Percentiles rank a stretch among this genome's conserved stretches.
These are phyloP conservation scores for Zelopaecilomyces penicillatus DNA, from an alignment of 2,329 filamentous ascomycete genomes.

Conservation along the genomic window DNA sequence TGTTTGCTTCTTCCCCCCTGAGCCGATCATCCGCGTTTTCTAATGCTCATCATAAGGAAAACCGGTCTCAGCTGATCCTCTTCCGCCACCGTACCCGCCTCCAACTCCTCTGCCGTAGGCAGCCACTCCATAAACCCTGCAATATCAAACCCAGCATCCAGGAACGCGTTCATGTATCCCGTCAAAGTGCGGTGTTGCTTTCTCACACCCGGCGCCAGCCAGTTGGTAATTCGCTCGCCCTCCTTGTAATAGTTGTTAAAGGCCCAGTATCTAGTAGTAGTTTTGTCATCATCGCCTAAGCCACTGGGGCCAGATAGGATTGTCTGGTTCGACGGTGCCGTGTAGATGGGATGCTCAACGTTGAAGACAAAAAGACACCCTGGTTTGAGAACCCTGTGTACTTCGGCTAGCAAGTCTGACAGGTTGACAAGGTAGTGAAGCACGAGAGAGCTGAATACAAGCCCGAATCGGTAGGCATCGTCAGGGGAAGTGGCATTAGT, in stretches of 20 bases:
- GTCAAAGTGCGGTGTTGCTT: conserved; percentile 40
- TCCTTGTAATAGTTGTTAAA: conserved; percentile 29
- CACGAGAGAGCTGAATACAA: conserved; percentile 32
- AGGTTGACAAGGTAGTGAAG: conserved; percentile 33
- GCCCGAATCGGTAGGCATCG: background rate
- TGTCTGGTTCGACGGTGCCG: conserved; percentile 27
- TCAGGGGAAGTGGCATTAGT: no score
- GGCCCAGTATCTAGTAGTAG: conserved; percentile 29
- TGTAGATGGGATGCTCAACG: conserved; percentile 39
- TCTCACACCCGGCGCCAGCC: conserved; percentile 32
- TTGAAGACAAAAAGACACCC: conserved; percentile 34
- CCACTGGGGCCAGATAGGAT: conserved; percentile 13
- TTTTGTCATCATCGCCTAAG: conserved; percentile 13
- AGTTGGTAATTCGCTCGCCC: conserved; percentile 30
- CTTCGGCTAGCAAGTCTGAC: conserved; percentile 20
- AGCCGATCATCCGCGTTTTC: no score
- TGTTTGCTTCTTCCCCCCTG: no score
- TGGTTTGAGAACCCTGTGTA: conserved; percentile 23
- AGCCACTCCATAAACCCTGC: conserved; percentile 31
- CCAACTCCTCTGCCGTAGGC: conserved; percentile 21
- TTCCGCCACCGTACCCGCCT: conserved; percentile 21
- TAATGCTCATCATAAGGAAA: conserved; percentile 24
- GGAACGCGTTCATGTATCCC: conserved; percentile 30
- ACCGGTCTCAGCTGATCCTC: conserved; percentile 24
- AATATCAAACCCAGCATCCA: conserved; percentile 28